phyloP scores from a whole-genome alignment of 768 basidiomycete species.

The Crassisporium funariophilum region DNA sequence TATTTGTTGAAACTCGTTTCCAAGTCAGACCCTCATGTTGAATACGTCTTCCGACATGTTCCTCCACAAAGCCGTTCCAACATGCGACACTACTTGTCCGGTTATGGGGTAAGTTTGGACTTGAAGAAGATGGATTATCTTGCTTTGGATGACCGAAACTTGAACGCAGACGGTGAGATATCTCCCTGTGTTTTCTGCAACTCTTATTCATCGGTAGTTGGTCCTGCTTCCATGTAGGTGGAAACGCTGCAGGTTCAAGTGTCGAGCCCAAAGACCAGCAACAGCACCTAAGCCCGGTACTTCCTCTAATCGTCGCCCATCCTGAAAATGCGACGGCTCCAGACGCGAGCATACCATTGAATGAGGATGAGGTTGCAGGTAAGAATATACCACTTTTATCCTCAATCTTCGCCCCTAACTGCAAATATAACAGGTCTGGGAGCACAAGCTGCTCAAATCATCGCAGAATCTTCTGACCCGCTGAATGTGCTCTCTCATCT shows the following conservation, averaged over 20 bases:
- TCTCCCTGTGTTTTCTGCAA: not conserved
- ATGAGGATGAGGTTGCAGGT: conserved; percentile 60
- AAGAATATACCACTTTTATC: not conserved
- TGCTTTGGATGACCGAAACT: conserved; percentile 82
- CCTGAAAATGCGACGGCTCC: conserved; percentile 41
- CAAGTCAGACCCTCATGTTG: conserved; percentile 47
- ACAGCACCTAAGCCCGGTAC: conserved; percentile 33
- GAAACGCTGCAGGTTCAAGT: not conserved
- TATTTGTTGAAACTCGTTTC: conserved; percentile 58
- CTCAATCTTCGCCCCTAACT: not conserved
- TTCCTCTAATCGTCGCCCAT: conserved; percentile 40
- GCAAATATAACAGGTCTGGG: conserved; percentile 61
- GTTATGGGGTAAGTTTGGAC: conserved; percentile 91
- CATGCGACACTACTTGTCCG: conserved; percentile 60
- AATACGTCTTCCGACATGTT: conserved; percentile 77
- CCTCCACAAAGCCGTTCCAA: conserved; percentile 38
- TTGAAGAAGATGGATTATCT: conserved; percentile 98
- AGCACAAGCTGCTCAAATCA: conserved; percentile 71
- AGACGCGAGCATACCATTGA: conserved; percentile 44
- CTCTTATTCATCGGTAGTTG: not conserved
- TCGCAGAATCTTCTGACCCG: conserved; percentile 58
- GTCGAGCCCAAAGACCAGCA: conserved; percentile 28
- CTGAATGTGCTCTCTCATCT: conserved; percentile 65
- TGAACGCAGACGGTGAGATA: conserved; percentile 24
- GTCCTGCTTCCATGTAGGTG: conserved; percentile 8